A percentile compares a stretch with the other conserved stretches of the same genome.
Evolutionary conservation across 768 basidiomycete species (phyloP).

Genomic region (Phylloporus sp.): DNA sequence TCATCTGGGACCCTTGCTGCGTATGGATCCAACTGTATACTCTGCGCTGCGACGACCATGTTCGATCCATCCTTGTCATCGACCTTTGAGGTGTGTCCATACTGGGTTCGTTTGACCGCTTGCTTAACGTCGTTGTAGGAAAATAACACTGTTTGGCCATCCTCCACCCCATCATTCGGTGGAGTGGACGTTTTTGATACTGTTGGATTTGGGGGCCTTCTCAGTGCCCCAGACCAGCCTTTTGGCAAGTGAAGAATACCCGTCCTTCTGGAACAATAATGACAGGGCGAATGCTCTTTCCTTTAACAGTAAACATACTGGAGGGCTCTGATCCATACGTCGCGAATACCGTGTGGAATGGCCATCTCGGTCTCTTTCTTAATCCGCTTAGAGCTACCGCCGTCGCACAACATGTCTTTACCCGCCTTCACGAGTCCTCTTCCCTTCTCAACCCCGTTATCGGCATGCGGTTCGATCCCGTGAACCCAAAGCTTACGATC

Average conservation of each 20-base stretch:
- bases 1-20: conserved; percentile 10
- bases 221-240: conserved; percentile 5
- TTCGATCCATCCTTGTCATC: conserved; percentile 24
- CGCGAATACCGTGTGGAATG: conserved; percentile 12
- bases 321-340: conserved; percentile 13
- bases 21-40: conserved; percentile 22
- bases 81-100: conserved; percentile 20
- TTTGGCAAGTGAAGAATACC: conserved; percentile 13
- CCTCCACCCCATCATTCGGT: conserved; percentile 13
- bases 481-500: conserved; percentile 28
- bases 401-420: conserved; percentile 13
- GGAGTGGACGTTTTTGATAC: conserved; percentile 18
- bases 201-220: conserved; percentile 19
- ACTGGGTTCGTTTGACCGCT: not conserved
- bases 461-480: conserved; percentile 27
- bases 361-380: conserved; percentile 24
- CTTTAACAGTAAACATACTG: conserved; percentile 20
- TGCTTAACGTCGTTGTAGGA: conserved; percentile 10
- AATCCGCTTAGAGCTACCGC: conserved; percentile 16
- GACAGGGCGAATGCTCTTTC: not conserved
- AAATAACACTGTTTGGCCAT: conserved; percentile 11
- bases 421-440: conserved; percentile 15
- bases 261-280: not conserved
- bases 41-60: conserved; percentile 19
- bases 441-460: conserved; percentile 29